A percentile compares a stretch with the other conserved stretches of the same genome.
Evolutionary conservation across 2,329 filamentous ascomycete genomes (phyloP).

Genomic region (Colletotrichum sp.): DNA sequence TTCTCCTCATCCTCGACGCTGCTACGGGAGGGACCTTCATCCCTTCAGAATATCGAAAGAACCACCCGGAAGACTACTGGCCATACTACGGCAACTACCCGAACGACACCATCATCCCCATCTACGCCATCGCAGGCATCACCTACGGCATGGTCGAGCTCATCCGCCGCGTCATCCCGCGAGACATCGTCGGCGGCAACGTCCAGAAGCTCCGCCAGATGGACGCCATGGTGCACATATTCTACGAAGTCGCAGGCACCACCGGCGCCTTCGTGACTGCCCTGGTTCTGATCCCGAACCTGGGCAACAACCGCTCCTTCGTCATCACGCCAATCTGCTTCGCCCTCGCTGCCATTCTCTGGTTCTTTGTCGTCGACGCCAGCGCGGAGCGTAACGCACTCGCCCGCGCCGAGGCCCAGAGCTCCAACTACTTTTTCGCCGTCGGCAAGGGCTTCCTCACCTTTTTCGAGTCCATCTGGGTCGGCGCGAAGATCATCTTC

Average conservation of each 20-base stretch:
- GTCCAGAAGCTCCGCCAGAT: conserved; percentile 53
- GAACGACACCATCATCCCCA: conserved; percentile 54
- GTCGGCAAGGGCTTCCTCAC: not conserved
- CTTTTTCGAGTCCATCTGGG: conserved; percentile 45
- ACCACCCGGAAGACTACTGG: conserved; percentile 40
- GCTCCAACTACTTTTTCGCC: not conserved
- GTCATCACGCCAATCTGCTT: conserved; percentile 56
- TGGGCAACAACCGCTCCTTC: conserved; percentile 58
- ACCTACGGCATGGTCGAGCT: conserved; percentile 56
- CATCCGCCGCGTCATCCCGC: conserved; percentile 54
- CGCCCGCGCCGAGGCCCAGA: conserved; percentile 24
- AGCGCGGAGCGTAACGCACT: conserved; percentile 30
- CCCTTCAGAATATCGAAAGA: conserved; percentile 27
- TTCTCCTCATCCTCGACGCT: conserved; percentile 53
- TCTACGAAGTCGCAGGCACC: conserved; percentile 48
- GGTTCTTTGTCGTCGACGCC: conserved; percentile 51
- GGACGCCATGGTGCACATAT: conserved; percentile 40
- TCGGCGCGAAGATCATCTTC: conserved; percentile 50
- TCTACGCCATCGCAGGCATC: conserved; percentile 48
- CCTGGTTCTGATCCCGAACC: conserved; percentile 51
- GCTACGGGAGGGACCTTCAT: conserved; percentile 50
- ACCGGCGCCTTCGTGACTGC: conserved; percentile 52
- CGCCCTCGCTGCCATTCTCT: conserved; percentile 40
- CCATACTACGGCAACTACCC: conserved; percentile 53
- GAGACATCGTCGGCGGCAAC: conserved; percentile 56